Conservation (phyloP, 1,284 basidiomycete genomes). For the Cutaneotrichosporon sp. region DNA sequence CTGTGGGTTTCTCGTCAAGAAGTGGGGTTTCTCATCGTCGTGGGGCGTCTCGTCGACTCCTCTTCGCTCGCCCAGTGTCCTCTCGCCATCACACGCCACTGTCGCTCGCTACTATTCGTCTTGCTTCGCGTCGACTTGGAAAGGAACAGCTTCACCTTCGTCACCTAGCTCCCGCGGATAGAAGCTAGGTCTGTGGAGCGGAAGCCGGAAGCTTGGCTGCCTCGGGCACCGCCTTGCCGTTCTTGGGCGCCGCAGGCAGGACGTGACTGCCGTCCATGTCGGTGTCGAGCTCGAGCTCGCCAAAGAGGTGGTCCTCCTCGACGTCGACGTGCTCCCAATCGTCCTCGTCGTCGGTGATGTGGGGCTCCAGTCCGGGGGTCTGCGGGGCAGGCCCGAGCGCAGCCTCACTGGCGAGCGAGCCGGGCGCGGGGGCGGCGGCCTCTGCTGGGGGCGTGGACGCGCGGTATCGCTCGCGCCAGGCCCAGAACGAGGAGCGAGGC, state of each 20-base stretch:
- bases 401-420: not conserved
- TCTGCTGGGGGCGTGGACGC: not conserved
- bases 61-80: not conserved
- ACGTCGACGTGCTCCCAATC: constrained; percentile 45
- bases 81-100: not conserved
- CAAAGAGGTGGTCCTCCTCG: constrained; percentile 42
- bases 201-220: not conserved
- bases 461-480: constrained; percentile 8
- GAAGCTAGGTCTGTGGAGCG: not conserved
- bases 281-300: constrained; percentile 40
- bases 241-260: not conserved
- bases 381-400: not conserved
- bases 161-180: not conserved
- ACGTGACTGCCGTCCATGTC: constrained; percentile 3
- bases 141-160: not conserved
- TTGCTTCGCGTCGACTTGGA: not conserved
- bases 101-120: not conserved
- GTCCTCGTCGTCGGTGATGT: constrained; percentile 25
- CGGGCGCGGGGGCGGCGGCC: not conserved
- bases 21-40: too few relatives aligned
- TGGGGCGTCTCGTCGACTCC: too few relatives aligned
- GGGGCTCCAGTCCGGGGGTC: constrained; percentile 7
- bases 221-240: not conserved
- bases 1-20: not conserved
- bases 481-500: constrained; percentile 12